Evolutionary conservation across 139 green algal genomes (phyloP), one percentile per base, ranked within the genome.

Genomic region (Coelastrella sp.): DNA sequence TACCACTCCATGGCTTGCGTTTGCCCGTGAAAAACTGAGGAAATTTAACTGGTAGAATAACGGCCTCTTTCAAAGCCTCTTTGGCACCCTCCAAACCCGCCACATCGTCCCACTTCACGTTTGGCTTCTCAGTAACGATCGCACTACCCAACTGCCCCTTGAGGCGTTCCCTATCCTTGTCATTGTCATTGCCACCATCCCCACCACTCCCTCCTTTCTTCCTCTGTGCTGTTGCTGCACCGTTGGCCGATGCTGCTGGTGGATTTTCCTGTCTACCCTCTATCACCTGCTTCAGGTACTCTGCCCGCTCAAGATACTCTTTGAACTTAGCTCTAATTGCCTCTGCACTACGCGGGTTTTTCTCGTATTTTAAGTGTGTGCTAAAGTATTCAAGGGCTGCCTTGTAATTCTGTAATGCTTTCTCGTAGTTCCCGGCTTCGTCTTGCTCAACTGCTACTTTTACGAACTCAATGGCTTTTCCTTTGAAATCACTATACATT

Each of bases 1-100:
- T 98, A 27, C 97, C 98, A 74, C 90, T 97, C 98, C 98, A 99
- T 1, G 98, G 97, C 89, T 98, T 98, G 25, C 97, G 92, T 89
- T 99, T 99, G 72, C 98, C 98, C 73, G 97, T 99, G 93, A 99
- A 99, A 84, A 99, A 99, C 89, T 99, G 96, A n/a, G 98, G 98
- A 89, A 99, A 99, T 90, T 99, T 99, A 62, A 99, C 96, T 4
- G 98, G 98, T 80, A 99, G 92, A 80, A 99, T 98, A 30, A 99
- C 98, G n/a, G 98, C 98, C 88, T 99, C 98, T 80, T 99, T 99
- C 6, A 99, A 90, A 7, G 97, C 90, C 50, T 99, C 98, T 87
- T 99, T 99, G 8, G 98, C 98, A 64, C 88, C 91, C 78, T 99
- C 96, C 88, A 99, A 89, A 4, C 98, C 97, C 25, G 98, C 98